A percentile compares a stretch with the other conserved stretches of the same genome.
These are phyloP conservation scores for Berberis thunbergii DNA, from an alignment of 164 flowering plant genomes.

Conservation along the genomic window DNA sequence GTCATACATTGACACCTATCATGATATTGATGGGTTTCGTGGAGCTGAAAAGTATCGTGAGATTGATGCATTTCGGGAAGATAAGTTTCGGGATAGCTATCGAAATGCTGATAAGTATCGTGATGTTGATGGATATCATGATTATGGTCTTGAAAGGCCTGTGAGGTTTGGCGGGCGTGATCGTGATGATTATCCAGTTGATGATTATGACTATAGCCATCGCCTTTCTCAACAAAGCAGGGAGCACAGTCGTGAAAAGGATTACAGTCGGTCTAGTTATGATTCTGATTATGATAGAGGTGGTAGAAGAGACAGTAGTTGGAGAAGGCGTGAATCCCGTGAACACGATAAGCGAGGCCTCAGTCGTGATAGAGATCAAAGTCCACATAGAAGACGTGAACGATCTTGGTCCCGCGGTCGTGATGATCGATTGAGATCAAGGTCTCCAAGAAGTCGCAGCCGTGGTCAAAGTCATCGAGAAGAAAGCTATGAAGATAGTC, in stretches of 20 bases:
- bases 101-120: conserved; percentile 1
- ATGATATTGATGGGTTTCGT: conserved; percentile 43
- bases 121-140: conserved; percentile 23
- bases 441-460: conserved; percentile 83
- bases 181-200: conserved; percentile 55
- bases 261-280: conserved; percentile 60
- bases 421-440: conserved; percentile 72
- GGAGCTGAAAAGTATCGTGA: conserved; percentile 42
- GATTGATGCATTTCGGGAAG: conserved; percentile 33
- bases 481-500: conserved; percentile 75
- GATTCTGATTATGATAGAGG: conserved; percentile 89
- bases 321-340: conserved; percentile 73
- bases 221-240: conserved; percentile 49
- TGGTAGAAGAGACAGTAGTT: conserved; percentile 56
- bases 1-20: conserved; percentile 46
- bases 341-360: conserved; percentile 52
- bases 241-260: conserved; percentile 82
- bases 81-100: conserved; percentile 47
- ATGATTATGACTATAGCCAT: conserved; percentile 62
- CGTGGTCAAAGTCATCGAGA: conserved; percentile 74
- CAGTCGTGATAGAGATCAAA: conserved; percentile 68
- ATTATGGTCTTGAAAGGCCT: conserved; percentile 58
- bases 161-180: conserved; percentile 58
- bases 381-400: conserved; percentile 67
- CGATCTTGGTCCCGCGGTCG: conserved; percentile 64